Base-by-base conservation (phyloP, 1,284 basidiomycete species). In the Ustilago crameri region DNA sequence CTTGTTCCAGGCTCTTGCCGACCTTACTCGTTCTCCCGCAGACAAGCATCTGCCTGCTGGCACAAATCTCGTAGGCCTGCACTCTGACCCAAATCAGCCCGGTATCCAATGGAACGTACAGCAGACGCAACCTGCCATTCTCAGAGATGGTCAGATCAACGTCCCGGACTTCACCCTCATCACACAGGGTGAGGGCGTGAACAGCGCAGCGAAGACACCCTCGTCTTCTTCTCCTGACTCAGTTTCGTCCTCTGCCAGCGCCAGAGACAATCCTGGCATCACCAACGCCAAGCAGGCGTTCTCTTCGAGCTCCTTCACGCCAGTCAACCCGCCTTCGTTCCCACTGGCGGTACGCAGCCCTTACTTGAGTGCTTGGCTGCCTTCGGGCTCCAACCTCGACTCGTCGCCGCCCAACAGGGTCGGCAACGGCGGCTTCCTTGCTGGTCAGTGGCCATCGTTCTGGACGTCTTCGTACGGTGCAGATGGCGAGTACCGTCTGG, bases 391-490 rank as follows among this genome's bases (percentile, higher is more conserved):
- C 20, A 56, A 58, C 45, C 51, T 58, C 24, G 54, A 27, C 17
- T 60, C 72, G 9, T 72, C 76, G 0, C 79, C 79, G 22, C 79
- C 79, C 50, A 81, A 81, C 65, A 42, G 23, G 3, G 75, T 72
- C 38, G 79, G 79, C 34, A 74, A 81, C 43, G 77, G 75, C 12
- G 79, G 79, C 37, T 78, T 75, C 52, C 69, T 81, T 15, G 70
- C 74, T 17, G 77, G 76, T 15, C 67, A 76, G 52, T 71, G 69
- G 65, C 37, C 75, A 9, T 53, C 74, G 30, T 81, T 81, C 64
- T 81, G 79, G 79, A 81, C 79, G 14, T 75, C 78, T 17, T 64
- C 66, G 37, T 78, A 79, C 51, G 78, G 79, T 41, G 79, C 79
- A 40, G 76, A 79, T 38, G 79, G 79, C 55, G 77, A 79, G 26